Conservation (phyloP, 345 rosid species). For the Linum tenue region DNA sequence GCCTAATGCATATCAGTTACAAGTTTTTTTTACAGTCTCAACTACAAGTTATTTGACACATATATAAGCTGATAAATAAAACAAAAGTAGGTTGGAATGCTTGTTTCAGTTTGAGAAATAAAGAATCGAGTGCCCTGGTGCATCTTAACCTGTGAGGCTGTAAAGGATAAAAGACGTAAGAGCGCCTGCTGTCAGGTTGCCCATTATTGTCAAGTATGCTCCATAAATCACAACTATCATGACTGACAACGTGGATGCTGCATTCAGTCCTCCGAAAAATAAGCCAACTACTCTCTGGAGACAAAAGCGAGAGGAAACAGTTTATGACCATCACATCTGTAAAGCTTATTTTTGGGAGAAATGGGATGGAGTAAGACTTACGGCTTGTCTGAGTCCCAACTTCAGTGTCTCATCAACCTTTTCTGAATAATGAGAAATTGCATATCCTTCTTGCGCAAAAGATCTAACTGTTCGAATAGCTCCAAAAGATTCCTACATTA, state of each 20-base stretch:
- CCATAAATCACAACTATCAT: conserved; percentile 76
- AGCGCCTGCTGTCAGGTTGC: conserved; percentile 74
- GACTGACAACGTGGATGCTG: conserved; percentile 76
- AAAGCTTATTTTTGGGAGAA: too few relatives aligned
- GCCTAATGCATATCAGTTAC: too few relatives aligned
- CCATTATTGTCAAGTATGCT: conserved; percentile 73
- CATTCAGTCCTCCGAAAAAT: conserved; percentile 79
- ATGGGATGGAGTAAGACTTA: conserved; percentile 23
- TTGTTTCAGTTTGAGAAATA: too few relatives aligned
- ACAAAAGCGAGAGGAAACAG: conserved; percentile 4
- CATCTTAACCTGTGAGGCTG: conserved; percentile 68
- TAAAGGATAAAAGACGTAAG: conserved; percentile 96
- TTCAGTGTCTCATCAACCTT: conserved; percentile 82
- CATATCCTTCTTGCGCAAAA: conserved; percentile 73
- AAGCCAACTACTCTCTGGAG: conserved; percentile 53
- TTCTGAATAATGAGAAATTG: conserved; percentile 57
- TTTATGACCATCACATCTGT: too few relatives aligned
- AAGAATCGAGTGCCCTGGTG: too few relatives aligned
- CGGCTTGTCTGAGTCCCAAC: conserved; percentile 86
- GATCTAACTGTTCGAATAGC: conserved; percentile 92
- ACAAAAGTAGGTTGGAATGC: too few relatives aligned
- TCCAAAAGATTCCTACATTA: conserved; percentile 75
- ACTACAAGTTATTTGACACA: too few relatives aligned
- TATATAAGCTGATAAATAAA: too few relatives aligned
- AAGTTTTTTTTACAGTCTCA: too few relatives aligned